Base-by-base conservation (phyloP, 2,329 filamentous ascomycete species). In the Plectosphaerella plurivora region DNA sequence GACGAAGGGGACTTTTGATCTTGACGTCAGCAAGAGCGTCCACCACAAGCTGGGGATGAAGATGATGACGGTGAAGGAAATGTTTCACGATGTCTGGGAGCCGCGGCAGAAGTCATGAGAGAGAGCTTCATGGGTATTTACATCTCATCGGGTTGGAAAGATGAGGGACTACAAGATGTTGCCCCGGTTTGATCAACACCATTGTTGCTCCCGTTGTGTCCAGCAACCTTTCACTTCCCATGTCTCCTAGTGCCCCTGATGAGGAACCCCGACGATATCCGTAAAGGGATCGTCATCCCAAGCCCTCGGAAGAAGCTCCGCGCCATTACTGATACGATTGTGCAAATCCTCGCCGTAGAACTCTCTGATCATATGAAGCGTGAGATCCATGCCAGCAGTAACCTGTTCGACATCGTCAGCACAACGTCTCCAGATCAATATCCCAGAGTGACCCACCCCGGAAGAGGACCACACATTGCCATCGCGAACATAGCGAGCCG, bases 401-500 rank as follows among this genome's bases (percentile, higher is more conserved):
- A 71, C 64, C 28, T 33, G 28, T 12, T 3, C 28, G 9, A 33
- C 11, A 33, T 33, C 28, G 28, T 33, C 28, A 33, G 28, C 11
- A 33, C 28, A 33, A 12, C 8, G 28, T 10, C 28, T 8, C 28
- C 22, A 5, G 22, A 4, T 5, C 7, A 8, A 12, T 8, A 5
- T 12, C 4, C 28, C 4, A 33, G 28, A 4, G n/a, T 1, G 18
- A 60, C 54, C 75, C 56, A 71, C 69, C 49, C 86, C 85, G 0
- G 82, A 84, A 2, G 80, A 81, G 4, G 80, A 82, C 84, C 85
- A 89, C 8, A 87, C 69, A 53, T 87, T 84, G 4, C 81, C 84
- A 65, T 88, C 84, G 0, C 74, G 69, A 0, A 87, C 79, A 80
- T 82, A 89, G 39, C 86, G 73, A 20, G 85, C 86, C 25, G 75